Percentiles rank a stretch among this genome's conserved stretches.
These are phyloP conservation scores for Xylariaceae sp. DNA, from an alignment of 2,329 filamentous ascomycete genomes.

Conservation along the genomic window DNA sequence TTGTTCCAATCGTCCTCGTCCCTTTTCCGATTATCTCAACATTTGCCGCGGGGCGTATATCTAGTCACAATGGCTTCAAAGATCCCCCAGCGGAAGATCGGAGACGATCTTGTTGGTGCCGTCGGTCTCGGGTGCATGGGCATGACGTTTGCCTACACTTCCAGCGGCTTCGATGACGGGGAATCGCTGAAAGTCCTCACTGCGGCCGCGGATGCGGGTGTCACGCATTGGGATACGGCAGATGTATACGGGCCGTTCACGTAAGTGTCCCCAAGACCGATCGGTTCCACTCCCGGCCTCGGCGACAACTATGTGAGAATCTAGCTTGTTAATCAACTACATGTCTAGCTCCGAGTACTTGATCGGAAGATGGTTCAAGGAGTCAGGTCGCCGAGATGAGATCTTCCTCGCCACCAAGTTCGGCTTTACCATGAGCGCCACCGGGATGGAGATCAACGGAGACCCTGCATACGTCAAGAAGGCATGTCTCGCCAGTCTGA, in stretches of 20 bases:
- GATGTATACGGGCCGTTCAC: slow-evolving; percentile 36
- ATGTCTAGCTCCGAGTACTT: slow-evolving; percentile 36
- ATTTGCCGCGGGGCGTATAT: not conserved
- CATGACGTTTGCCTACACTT: slow-evolving; percentile 33
- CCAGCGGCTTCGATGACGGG: slow-evolving; percentile 28
- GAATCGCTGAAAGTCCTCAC: slow-evolving; percentile 27
- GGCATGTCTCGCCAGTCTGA: slow-evolving; percentile 35
- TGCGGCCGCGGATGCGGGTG: slow-evolving; percentile 24
- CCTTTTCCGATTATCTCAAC: too few species aligned
- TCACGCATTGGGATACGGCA: slow-evolving; percentile 31
- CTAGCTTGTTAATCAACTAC: not conserved
- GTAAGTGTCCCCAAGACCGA: slow-evolving; percentile 12
- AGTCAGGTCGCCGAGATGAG: slow-evolving; percentile 41
- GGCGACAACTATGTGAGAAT: not conserved
- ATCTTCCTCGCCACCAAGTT: slow-evolving; percentile 52
- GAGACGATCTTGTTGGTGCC: slow-evolving; percentile 37
- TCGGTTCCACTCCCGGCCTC: not conserved
- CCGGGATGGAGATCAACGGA: slow-evolving; percentile 21
- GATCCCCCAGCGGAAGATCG: slow-evolving; percentile 38
- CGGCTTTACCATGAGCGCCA: slow-evolving; percentile 33
- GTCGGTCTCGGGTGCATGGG: slow-evolving; percentile 47
- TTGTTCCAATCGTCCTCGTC: too few species aligned
- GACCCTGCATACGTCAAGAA: slow-evolving; percentile 27
- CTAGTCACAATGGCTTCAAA: slow-evolving; percentile 22
- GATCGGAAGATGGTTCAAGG: slow-evolving; percentile 38